Conservation (phyloP, 75 land plant species). For the Gnetum montanum region DNA sequence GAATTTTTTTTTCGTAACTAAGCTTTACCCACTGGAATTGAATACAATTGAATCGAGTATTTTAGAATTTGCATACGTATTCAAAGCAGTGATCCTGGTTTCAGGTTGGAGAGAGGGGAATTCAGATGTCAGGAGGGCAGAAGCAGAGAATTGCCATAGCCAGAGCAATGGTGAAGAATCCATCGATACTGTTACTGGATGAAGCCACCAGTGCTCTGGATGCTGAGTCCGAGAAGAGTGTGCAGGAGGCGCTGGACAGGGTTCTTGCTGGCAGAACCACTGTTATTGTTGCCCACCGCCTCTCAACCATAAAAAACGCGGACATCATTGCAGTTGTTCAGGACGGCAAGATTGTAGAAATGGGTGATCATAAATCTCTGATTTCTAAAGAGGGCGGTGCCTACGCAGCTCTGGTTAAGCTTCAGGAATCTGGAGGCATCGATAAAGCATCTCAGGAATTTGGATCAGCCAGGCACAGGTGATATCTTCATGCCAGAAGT, state of each 20-base stretch:
- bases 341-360: constrained; percentile 70
- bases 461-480: constrained; percentile 4
- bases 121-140: constrained; percentile 89
- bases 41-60: too few species aligned
- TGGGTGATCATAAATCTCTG: constrained; percentile 78
- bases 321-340: constrained; percentile 84
- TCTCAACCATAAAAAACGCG: constrained; percentile 80
- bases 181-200: constrained; percentile 77
- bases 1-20: too few species aligned
- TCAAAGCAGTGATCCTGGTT: not conserved
- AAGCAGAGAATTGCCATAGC: constrained; percentile 90
- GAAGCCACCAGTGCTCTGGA: constrained; percentile 96
- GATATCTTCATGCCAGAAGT: not conserved
- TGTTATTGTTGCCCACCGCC: constrained; percentile 76
- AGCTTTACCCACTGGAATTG: too few species aligned
- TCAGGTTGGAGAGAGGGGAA: constrained; percentile 92
- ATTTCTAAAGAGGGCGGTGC: constrained; percentile 50
- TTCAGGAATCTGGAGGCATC: constrained; percentile 48
- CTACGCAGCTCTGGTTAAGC: constrained; percentile 57
- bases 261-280: constrained; percentile 95
- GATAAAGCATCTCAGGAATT: constrained; percentile 12
- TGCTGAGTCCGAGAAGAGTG: constrained; percentile 81
- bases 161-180: constrained; percentile 86
- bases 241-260: constrained; percentile 83
- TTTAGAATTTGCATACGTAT: too few species aligned